Evolutionary conservation across 2,329 filamentous ascomycete genomes (phyloP), one percentile per base, ranked within the genome.

Genomic region (Neurospora crassa): DNA sequence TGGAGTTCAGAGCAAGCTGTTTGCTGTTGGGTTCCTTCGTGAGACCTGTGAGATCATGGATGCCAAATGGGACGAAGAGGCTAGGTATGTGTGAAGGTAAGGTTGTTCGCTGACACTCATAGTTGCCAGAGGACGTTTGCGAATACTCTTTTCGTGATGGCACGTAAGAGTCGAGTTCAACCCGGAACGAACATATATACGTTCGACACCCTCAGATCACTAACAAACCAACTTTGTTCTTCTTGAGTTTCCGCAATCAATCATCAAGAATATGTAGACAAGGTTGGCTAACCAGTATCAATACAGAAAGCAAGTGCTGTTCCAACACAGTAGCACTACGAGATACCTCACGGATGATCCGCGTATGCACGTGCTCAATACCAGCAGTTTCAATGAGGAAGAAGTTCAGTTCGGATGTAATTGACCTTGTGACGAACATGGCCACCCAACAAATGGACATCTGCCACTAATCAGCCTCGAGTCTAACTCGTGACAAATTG

Each of bases 401-500:
- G 29, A 34, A 34, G 14, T 63, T 34, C 24, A 34, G 14, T 63
- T 34, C 24, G 29, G 53, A 63, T 63, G 53, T 63, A 63, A 34
- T 24, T 63, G 29, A 63, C 53, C 29, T 37, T 37, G 53, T 34
- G 53, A 63, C 16, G 53, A 63, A 18, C 24, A 34, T 40, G 69
- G 29, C 45, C 68, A 3, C 68, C 68, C 69, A 47, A 12, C 68
- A 59, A 40, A 20, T 37, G n/a, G 20, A 41, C 68, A 24, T 10
- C 43, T 16, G 42, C 29, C 67, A 37, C 34, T 29, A 20, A 37
- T 5, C 59, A 45, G 69, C 5, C 69, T 59, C 16, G 59, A 67
- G 40, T 16, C 18, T 12, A 47, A 42, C 75, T 72, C 75, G 75
- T 76, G 75, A 71, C 40, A 69, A 68, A 69, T 72, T 73, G 71